Conservation (phyloP, 208 protist species). For the Wallacemonas sp. region DNA sequence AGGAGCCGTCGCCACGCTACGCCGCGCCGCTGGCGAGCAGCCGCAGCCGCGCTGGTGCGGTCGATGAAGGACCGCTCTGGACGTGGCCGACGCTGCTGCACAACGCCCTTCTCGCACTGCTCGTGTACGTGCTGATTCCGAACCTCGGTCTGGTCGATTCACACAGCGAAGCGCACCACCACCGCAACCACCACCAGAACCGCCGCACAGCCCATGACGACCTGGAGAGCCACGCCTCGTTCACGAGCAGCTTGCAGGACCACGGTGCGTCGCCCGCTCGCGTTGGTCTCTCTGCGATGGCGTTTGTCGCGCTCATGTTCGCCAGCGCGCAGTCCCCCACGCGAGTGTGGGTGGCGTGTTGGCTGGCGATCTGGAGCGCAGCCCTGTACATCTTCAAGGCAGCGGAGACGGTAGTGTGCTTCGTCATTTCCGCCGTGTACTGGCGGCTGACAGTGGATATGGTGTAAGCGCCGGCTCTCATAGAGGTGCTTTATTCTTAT, state of each 20-base stretch:
- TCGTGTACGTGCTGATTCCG: slow-evolving; percentile 37
- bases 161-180: neutral
- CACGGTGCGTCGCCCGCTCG: slow-evolving; percentile 22
- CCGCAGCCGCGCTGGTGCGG: neutral
- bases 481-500: too few relatives aligned
- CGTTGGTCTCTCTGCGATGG: slow-evolving; percentile 35
- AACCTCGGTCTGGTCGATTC: slow-evolving; percentile 19
- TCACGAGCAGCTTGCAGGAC: neutral
- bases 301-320: slow-evolving; percentile 45
- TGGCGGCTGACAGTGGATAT: slow-evolving; percentile 14
- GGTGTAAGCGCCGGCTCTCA: too few relatives aligned
- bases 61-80: neutral
- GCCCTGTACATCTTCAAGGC: slow-evolving; percentile 26
- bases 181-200: too few relatives aligned
- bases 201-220: neutral
- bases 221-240: neutral
- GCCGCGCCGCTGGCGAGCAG: slow-evolving; percentile 13
- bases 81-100: slow-evolving; percentile 23
- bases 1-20: neutral
- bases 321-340: slow-evolving; percentile 24
- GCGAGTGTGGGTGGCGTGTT: slow-evolving; percentile 36
- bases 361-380: slow-evolving; percentile 30
- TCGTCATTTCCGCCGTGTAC: slow-evolving; percentile 33
- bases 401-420: slow-evolving; percentile 24
- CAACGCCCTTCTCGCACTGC: slow-evolving; percentile 32